Base-by-base conservation (phyloP, 495 filamentous ascomycete species). In the Pseudomonodictys pantanalensis region DNA sequence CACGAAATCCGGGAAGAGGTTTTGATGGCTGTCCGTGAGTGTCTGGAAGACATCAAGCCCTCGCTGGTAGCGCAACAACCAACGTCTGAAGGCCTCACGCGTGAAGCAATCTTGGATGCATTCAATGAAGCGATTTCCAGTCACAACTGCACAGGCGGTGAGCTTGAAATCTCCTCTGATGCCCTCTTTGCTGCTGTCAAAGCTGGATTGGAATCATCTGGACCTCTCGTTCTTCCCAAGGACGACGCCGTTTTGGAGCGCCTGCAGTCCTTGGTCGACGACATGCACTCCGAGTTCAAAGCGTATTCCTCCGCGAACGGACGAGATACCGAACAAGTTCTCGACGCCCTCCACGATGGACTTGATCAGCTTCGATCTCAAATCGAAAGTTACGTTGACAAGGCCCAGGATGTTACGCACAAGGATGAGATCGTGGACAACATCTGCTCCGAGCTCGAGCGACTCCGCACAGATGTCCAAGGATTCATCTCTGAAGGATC, bases 321-420 rank as follows among this genome's bases (percentile, higher is more conserved):
- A 41, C 77, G 81, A 49, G 89, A 91, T 66, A 90, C 87, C 0
- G 88, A 90, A 68, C 85, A 93, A 64, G 81, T 95, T 23, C 77
- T 95, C 1, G 88, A 92, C 68, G 87, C 90, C 1, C 83, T 92
- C 55, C 91, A 88, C 68, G 90, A 95, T 69, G 89, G 89, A 2
- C 80, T 96, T 33, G 89, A 92, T 62, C 82, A 81, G 47, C 80
- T 97, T 3, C 83, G 88, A n/a, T 77, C 78, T 22, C 85, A 92
- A 45, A 89, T 95, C 52, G 89, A 93, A 72, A 75, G 72, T n/a
- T 92, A 92, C 56, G 86, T 90, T 22, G 84, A 87, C 51, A 79
- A 80, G 22, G 83, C 83, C 17, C 77, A 81, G 25, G 86, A 87
- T 65, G 78, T 82, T 1, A 77, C 86, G 0, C 80, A 80, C 5